Evolutionary conservation across 2,329 filamentous ascomycete species (phyloP).

Genomic region (Fusarium sp.): DNA sequence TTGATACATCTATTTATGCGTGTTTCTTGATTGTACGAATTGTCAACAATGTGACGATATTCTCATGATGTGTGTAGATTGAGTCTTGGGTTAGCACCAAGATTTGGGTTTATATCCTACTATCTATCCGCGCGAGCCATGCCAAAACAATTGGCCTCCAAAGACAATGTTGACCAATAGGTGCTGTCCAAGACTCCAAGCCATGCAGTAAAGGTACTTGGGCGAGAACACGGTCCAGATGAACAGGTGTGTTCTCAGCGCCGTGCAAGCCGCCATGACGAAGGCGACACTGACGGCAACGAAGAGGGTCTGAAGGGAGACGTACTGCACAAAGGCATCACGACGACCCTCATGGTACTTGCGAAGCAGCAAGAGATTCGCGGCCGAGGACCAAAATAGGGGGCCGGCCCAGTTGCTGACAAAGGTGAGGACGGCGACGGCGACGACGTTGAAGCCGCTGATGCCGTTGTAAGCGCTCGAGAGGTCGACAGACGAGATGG

Average conservation of each 20-base stretch:
- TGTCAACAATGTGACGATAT: neutral
- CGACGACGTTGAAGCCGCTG: constrained; percentile 80
- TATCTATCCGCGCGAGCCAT: constrained; percentile 52
- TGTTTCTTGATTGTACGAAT: constrained; percentile 24
- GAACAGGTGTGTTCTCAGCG: constrained; percentile 88
- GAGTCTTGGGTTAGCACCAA: neutral
- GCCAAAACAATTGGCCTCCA: constrained; percentile 69
- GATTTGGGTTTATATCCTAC: neutral
- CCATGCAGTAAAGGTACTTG: constrained; percentile 93
- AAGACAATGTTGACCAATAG: constrained; percentile 75
- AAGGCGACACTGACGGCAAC: constrained; percentile 72
- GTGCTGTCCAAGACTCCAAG: constrained; percentile 89
- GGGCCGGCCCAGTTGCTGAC: constrained; percentile 91
- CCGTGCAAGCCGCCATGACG: constrained; percentile 90
- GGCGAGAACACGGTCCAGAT: constrained; percentile 99
- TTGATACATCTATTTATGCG: constrained; percentile 19
- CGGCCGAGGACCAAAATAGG: constrained; percentile 84
- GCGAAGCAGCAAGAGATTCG: constrained; percentile 68
- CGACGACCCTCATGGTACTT: constrained; percentile 43
- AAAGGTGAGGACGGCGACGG: constrained; percentile 87
- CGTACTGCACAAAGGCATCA: constrained; percentile 62
- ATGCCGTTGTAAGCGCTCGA: constrained; percentile 97
- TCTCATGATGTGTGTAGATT: neutral
- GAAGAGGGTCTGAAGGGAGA: constrained; percentile 78
- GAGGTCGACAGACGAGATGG: constrained; percentile 94